Evolutionary conservation across 2,329 filamentous ascomycete genomes (phyloP), one percentile per base, ranked within the genome.

Genomic region (Pseudocercospora fuligena): DNA sequence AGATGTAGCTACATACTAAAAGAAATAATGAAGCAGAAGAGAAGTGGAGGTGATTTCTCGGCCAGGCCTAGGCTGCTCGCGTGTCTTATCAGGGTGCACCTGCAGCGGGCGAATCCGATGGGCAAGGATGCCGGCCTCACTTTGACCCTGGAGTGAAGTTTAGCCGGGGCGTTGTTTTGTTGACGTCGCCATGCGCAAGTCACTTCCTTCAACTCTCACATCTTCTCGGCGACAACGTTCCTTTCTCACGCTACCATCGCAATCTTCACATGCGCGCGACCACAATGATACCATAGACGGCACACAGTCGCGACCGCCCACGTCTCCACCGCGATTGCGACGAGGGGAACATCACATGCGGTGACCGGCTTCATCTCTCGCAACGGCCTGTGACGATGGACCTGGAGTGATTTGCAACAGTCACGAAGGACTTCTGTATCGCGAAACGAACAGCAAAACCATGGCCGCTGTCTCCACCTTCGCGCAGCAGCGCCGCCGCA

Each of bases 401-500:
- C 14, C 49, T 27, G 4, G 49, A 25, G n/a, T 60, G 46, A 54
- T 9, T 11, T 21, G 33, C 46, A 33, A 54, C 33, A 23, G 21
- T 60, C 36, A 59, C 59, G 36, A 66, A 8, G 29, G 4, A 5
- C 3, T 5, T 36, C 40, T 40, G 3, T 7, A 49, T 25, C 33
- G 12, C 12, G 11, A 11, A 7, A n/a, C 9, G 51, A 63, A 19
- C 46, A 56, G 21, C 16, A 29, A n/a, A 0, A 56, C 5, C 9
- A 70, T 70, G 69, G 64, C 70, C 8, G 61, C 66, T 12, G 47
- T 66, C 6, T 68, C 69, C 14, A 49, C 67, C 27, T 46, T 68
- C 5, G 51, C 67, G 23, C 62, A 66, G 27, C 57, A 68, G 54
- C 68, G 70, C 43, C 70, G 72, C 47, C 68, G 69, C 31, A 74